These are phyloP conservation scores for Nosema granulosis DNA, from an alignment of 371 early-diverging fungal genomes.

Conservation along the genomic window DNA sequence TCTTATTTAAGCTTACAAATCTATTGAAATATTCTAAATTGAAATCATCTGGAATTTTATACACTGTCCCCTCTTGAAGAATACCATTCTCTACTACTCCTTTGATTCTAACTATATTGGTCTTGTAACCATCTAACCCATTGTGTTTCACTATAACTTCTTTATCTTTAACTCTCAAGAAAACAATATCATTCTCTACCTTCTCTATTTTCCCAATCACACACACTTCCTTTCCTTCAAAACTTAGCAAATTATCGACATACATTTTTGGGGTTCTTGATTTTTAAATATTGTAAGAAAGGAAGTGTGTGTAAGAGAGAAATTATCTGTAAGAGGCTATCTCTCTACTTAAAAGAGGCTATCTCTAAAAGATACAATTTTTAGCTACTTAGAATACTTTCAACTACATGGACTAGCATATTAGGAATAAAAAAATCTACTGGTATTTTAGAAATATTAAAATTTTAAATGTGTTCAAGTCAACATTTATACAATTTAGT, in stretches of 20 bases:
- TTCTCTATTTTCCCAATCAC: slow-evolving; percentile 45
- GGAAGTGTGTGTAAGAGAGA: too few relatives aligned
- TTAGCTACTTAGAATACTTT: too few relatives aligned
- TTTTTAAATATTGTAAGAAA: too few relatives aligned
- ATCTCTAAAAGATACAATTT: too few relatives aligned
- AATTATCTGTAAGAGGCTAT: too few relatives aligned
- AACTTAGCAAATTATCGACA: background rate
- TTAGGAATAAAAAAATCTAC: too few relatives aligned
- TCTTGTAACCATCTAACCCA: slow-evolving; percentile 44
- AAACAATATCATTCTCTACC: slow-evolving; percentile 42
- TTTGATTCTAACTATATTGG: slow-evolving; percentile 41
- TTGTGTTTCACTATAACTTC: slow-evolving; percentile 48
- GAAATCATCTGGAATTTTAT: slow-evolving; percentile 45
- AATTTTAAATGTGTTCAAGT: too few relatives aligned
- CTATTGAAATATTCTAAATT: slow-evolving; percentile 35
- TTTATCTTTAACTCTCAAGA: slow-evolving; percentile 20
- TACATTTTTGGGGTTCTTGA: slow-evolving; percentile 33
- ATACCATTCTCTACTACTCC: slow-evolving; percentile 49
- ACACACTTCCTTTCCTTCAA: slow-evolving; percentile 29
- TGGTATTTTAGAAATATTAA: too few relatives aligned
- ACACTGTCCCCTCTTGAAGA: slow-evolving; percentile 32
- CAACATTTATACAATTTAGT: too few relatives aligned
- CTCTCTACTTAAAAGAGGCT: too few relatives aligned
- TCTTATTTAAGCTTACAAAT: slow-evolving; percentile 29
- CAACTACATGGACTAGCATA: too few relatives aligned